A percentile compares a stretch with the other conserved stretches of the same genome.
phyloP scores from a whole-genome alignment of 2,329 filamentous ascomycete genomes.

The Phoma sp. region DNA sequence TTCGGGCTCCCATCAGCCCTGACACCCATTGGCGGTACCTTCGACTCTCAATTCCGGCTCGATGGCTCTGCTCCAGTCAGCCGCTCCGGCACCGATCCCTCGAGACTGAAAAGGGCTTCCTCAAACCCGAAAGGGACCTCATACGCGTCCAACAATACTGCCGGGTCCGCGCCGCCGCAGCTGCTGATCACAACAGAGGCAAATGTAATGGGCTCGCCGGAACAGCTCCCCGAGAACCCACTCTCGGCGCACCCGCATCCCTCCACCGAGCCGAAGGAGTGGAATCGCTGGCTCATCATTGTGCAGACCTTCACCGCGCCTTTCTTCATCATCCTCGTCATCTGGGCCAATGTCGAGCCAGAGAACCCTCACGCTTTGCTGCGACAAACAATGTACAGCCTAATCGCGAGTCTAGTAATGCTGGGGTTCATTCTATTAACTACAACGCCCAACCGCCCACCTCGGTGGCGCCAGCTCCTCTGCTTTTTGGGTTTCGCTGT shows the following conservation, averaged over 20 bases:
- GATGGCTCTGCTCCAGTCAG: conserved; percentile 4
- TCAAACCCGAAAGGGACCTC: conserved; percentile 3
- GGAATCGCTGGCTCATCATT: conserved; percentile 91
- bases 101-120: neutral
- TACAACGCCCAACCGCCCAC: conserved; percentile 71
- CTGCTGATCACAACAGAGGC: conserved; percentile 45
- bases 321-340: conserved; percentile 77
- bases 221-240: conserved; percentile 35
- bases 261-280: conserved; percentile 59
- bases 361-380: conserved; percentile 69
- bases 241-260: conserved; percentile 49
- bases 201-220: conserved; percentile 46
- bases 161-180: conserved; percentile 37
- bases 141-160: conserved; percentile 17
- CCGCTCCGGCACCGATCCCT: conserved; percentile 12
- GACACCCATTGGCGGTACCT: conserved; percentile 28
- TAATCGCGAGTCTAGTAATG: conserved; percentile 67
- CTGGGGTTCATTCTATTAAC: conserved; percentile 72
- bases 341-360: conserved; percentile 73
- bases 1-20: conserved; percentile 40
- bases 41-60: conserved; percentile 27
- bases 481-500: conserved; percentile 92
- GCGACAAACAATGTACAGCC: conserved; percentile 52
- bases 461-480: conserved; percentile 77
- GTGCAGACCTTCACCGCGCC: conserved; percentile 88